Percentiles rank a stretch among this genome's conserved stretches.
phyloP scores from a whole-genome alignment of 495 filamentous ascomycete genomes.

The Evansstolkia leycettana region DNA sequence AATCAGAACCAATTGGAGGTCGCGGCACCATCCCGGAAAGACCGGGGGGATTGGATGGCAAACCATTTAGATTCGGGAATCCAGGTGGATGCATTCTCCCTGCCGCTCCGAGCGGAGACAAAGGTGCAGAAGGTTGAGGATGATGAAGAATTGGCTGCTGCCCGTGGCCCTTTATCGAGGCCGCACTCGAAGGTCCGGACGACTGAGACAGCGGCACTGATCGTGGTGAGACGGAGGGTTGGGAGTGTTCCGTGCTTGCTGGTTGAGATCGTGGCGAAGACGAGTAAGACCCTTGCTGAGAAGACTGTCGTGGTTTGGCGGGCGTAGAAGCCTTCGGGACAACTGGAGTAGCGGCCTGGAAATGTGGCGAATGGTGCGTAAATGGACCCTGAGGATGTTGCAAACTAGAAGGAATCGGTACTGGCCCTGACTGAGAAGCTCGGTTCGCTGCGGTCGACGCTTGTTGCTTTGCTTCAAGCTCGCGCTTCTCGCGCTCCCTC shows the following conservation, averaged over 20 bases:
- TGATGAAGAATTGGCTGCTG: conserved; percentile 34
- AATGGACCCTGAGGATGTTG: conserved; percentile 30
- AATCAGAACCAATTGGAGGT: conserved; percentile 29
- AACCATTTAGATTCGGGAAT: conserved; percentile 31
- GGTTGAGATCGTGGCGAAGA: conserved; percentile 47
- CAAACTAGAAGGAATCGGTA: conserved; percentile 44
- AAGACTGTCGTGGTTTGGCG: conserved; percentile 59
- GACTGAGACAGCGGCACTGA: conserved; percentile 25
- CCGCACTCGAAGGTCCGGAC: conserved; percentile 16
- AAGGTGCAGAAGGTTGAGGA: conserved; percentile 37
- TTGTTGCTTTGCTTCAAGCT: conserved; percentile 13
- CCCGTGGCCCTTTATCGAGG: conserved; percentile 17
- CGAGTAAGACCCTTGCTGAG: conserved; percentile 66
- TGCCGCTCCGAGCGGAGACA: conserved; percentile 36
- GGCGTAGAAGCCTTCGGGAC: conserved; percentile 76
- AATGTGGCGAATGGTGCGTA: conserved; percentile 61
- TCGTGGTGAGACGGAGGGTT: conserved; percentile 29
- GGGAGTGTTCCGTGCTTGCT: conserved; percentile 23
- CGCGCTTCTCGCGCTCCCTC: conserved; percentile 38
- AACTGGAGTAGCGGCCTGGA: conserved; percentile 64
- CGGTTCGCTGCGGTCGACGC: conserved; percentile 27
- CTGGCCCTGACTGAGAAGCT: conserved; percentile 22
- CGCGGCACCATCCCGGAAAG: conserved; percentile 38
- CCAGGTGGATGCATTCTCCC: conserved; percentile 40
- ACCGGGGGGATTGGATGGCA: conserved; percentile 43